These are phyloP conservation scores for Clarireedia hainanense DNA, from an alignment of 2,329 filamentous ascomycete species.

Conservation along the genomic window DNA sequence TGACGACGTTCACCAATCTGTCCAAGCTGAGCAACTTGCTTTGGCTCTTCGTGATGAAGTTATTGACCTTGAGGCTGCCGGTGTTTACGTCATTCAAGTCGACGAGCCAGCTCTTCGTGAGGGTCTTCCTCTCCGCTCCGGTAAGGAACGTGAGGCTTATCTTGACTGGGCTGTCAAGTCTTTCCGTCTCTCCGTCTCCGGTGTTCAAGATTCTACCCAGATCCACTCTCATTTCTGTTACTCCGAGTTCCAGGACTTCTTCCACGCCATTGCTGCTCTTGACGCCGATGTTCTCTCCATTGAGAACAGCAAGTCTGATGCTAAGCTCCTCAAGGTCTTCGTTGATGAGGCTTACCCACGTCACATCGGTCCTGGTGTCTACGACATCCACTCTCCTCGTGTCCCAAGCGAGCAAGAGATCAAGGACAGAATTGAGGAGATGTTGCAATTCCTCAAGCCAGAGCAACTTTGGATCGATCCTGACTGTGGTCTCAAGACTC, in stretches of 20 bases:
- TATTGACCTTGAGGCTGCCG: slow-evolving; percentile 92
- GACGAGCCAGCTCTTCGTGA: slow-evolving; percentile 99
- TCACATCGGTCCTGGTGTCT: slow-evolving; percentile 98
- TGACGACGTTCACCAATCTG: slow-evolving; percentile 98
- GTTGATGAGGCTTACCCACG: slow-evolving; percentile 94
- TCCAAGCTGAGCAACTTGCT: slow-evolving; percentile 97
- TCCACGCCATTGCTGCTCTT: slow-evolving; percentile 97
- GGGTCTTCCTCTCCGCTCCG: slow-evolving; percentile 92
- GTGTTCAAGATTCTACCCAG: slow-evolving; percentile 92
- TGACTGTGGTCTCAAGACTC: slow-evolving; percentile 98
- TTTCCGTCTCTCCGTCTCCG: slow-evolving; percentile 91
- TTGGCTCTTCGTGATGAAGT: slow-evolving; percentile 98
- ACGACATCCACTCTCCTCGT: slow-evolving; percentile 99
- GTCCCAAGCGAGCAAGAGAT: slow-evolving; percentile 96
- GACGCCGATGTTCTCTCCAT: slow-evolving; percentile 98
- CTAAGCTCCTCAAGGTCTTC: slow-evolving; percentile 98
- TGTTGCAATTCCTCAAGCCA: slow-evolving; percentile 93
- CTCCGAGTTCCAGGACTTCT: slow-evolving; percentile 99
- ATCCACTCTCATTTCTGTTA: slow-evolving; percentile 99
- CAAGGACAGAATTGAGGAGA: slow-evolving; percentile 94
- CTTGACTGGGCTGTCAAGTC: slow-evolving; percentile 95
- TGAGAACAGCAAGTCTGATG: slow-evolving; percentile 99
- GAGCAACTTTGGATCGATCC: slow-evolving; percentile 99
- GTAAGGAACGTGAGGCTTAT: slow-evolving; percentile 94
- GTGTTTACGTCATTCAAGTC: slow-evolving; percentile 97